A percentile compares a stretch with the other conserved stretches of the same genome.
phyloP scores from a whole-genome alignment of 352 stramenopile species.

The Pythium brachiatum region DNA sequence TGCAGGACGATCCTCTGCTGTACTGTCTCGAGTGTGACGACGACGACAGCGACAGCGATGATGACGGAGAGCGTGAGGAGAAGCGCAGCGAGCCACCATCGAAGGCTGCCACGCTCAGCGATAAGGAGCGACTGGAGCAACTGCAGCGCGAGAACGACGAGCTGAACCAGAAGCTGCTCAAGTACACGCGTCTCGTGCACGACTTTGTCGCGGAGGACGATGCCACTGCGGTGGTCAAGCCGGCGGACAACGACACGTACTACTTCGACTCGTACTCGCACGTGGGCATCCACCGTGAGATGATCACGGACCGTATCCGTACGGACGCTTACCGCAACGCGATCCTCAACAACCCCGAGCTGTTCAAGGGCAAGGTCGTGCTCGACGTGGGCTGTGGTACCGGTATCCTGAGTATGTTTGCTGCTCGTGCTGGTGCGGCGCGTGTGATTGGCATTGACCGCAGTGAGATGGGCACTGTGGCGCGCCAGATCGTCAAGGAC shows the following conservation, averaged over 20 bases:
- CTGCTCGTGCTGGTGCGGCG: slow-evolving; percentile 84
- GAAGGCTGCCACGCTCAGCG: slow-evolving; percentile 1
- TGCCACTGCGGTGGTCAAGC: slow-evolving; percentile 24
- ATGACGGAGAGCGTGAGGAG: slow-evolving; percentile 34
- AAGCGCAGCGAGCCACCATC: slow-evolving; percentile 30
- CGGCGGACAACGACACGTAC: slow-evolving; percentile 88
- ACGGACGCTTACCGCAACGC: slow-evolving; percentile 97
- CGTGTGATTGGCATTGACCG: slow-evolving; percentile 96
- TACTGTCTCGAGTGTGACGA: slow-evolving; percentile 76
- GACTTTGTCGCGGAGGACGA: slow-evolving; percentile 75
- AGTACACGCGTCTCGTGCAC: slow-evolving; percentile 70
- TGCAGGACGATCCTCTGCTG: slow-evolving; percentile 75
- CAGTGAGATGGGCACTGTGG: slow-evolving; percentile 94
- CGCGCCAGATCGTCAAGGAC: slow-evolving; percentile 91
- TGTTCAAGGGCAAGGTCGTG: slow-evolving; percentile 97
- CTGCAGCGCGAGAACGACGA: slow-evolving; percentile 66
- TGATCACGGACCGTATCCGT: slow-evolving; percentile 90
- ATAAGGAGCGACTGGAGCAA: slow-evolving; percentile 34
- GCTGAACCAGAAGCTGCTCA: slow-evolving; percentile 68
- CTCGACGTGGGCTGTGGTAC: slow-evolving; percentile 98
- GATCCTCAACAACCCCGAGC: slow-evolving; percentile 96
- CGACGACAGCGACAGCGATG: slow-evolving; percentile 43
- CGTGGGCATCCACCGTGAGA: slow-evolving; percentile 98
- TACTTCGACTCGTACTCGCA: slow-evolving; percentile 99
- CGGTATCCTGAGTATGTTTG: slow-evolving; percentile 98